Conservation (phyloP, 2,329 filamentous ascomycete genomes). For the Talaromyces piceae region DNA sequence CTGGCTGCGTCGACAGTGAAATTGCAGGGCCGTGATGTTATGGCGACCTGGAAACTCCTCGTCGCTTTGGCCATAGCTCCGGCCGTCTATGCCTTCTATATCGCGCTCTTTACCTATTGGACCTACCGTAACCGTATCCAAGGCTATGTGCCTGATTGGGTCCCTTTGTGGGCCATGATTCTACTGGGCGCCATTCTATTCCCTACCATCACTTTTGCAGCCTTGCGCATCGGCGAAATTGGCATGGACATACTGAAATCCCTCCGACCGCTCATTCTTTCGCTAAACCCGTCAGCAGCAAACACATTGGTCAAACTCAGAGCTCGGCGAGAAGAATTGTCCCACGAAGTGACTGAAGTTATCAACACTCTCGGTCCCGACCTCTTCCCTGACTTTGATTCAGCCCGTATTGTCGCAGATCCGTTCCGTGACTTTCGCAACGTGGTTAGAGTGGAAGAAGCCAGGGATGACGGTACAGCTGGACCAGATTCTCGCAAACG, state of each 20-base stretch:
- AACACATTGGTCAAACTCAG: constrained; percentile 78
- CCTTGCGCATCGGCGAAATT: constrained; percentile 91
- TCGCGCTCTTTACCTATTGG: constrained; percentile 64
- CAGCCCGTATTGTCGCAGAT: constrained; percentile 58
- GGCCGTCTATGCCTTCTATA: constrained; percentile 74
- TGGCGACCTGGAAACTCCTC: constrained; percentile 89
- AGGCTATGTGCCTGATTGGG: constrained; percentile 71
- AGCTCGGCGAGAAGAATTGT: constrained; percentile 63
- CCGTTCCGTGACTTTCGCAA: constrained; percentile 35
- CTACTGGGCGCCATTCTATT: constrained; percentile 71
- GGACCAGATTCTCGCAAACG: constrained; percentile 16
- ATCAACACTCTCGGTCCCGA: constrained; percentile 95
- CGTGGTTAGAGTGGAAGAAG: constrained; percentile 12
- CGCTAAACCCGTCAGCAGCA: constrained; percentile 73
- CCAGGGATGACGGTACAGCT: constrained; percentile 12
- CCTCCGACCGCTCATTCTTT: constrained; percentile 75
- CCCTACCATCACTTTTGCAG: constrained; percentile 82
- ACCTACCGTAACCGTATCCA: constrained; percentile 74
- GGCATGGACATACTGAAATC: constrained; percentile 99
- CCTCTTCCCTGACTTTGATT: constrained; percentile 93
- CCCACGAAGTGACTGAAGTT: constrained; percentile 74
- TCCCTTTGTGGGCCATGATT: constrained; percentile 72
- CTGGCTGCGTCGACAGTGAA: constrained; percentile 82
- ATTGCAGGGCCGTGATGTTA: constrained; percentile 78
- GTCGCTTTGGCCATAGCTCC: constrained; percentile 81